Evolutionary conservation across 768 basidiomycete species (phyloP).

Genomic region (Trametes meyenii): DNA sequence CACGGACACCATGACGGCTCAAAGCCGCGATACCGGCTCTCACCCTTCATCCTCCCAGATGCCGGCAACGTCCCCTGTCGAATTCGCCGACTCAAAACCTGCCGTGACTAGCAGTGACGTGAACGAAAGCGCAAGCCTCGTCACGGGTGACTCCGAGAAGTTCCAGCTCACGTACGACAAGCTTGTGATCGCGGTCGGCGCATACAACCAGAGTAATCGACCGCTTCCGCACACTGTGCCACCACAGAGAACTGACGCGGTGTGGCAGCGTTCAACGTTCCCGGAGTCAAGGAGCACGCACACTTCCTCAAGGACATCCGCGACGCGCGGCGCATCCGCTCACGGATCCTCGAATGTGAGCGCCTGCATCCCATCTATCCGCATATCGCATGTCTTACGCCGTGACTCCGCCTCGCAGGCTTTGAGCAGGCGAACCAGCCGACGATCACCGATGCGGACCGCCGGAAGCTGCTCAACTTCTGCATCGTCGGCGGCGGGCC

Average conservation of each 20-base stretch:
- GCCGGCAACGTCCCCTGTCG: constrained; percentile 57
- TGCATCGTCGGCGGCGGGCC: constrained; percentile 86
- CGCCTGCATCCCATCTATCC: neutral
- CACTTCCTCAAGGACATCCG: constrained; percentile 82
- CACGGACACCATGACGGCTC: too few relatives aligned
- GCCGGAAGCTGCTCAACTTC: constrained; percentile 78
- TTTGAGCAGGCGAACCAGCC: constrained; percentile 90
- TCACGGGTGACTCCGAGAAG: constrained; percentile 27
- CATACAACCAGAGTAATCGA: constrained; percentile 74
- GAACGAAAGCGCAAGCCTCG: constrained; percentile 21
- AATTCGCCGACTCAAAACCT: constrained; percentile 30
- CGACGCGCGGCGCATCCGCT: constrained; percentile 72
- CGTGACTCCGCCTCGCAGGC: constrained; percentile 37
- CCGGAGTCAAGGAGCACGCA: constrained; percentile 80
- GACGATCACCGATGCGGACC: constrained; percentile 70
- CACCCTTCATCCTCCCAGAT: constrained; percentile 41
- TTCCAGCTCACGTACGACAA: constrained; percentile 77
- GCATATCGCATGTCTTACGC: neutral
- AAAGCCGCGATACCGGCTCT: too few relatives aligned
- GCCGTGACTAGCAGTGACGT: constrained; percentile 18
- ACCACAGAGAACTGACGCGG: neutral
- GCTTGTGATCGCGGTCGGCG: constrained; percentile 82
- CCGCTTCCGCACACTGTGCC: neutral
- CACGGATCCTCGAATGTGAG: constrained; percentile 73
- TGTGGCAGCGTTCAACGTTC: constrained; percentile 61